Evolutionary conservation across 176 grass and related monocot species (phyloP).

Genomic region (Cymbopogon citratus): DNA sequence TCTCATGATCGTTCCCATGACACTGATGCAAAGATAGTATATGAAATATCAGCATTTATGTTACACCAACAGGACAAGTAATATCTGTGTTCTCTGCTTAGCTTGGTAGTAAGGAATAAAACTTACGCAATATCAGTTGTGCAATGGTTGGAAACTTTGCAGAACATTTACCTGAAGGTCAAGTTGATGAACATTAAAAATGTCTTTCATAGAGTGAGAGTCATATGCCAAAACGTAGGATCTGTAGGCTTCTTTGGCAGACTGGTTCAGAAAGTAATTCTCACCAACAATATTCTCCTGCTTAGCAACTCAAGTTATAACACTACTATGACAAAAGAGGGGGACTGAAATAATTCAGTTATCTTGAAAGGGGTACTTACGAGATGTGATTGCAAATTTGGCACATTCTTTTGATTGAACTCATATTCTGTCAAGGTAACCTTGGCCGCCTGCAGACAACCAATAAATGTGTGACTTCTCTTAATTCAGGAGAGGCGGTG

Average conservation of each 20-base stretch:
- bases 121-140: not conserved
- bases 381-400: constrained; percentile 88
- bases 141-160: not conserved
- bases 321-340: not conserved
- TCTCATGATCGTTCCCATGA: not conserved
- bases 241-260: constrained; percentile 91
- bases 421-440: constrained; percentile 83
- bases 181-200: constrained; percentile 89
- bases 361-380: constrained; percentile 37
- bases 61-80: not conserved
- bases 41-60: not conserved
- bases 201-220: constrained; percentile 90
- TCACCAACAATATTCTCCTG: constrained; percentile 82
- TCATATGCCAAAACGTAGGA: constrained; percentile 85
- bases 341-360: not conserved
- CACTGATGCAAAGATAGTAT: not conserved
- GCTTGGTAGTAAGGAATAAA: not conserved
- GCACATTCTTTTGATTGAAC: constrained; percentile 79
- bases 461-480: constrained; percentile 16
- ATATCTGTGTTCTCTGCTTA: not conserved
- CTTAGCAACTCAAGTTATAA: constrained; percentile 26
- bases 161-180: constrained; percentile 67
- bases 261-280: constrained; percentile 85
- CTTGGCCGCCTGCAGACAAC: constrained; percentile 71
- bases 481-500: not conserved